phyloP scores from a whole-genome alignment of 2,329 filamentous ascomycete genomes.

The Fusarium citri region DNA sequence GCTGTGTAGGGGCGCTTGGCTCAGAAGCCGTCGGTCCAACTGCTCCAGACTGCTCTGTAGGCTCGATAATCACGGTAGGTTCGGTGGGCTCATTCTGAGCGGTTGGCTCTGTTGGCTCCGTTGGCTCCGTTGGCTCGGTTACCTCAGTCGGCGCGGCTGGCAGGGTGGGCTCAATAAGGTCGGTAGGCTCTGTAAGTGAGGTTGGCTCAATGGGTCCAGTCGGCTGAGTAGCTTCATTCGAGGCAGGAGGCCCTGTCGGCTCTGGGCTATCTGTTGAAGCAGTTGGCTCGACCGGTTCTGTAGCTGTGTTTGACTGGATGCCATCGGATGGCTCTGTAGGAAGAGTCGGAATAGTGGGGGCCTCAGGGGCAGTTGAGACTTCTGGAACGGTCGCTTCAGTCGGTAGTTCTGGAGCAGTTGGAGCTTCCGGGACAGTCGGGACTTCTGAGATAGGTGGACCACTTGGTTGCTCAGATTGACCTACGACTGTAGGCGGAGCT shows the following conservation, averaged over 20 bases:
- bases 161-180: too few relatives aligned
- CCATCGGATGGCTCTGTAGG: not conserved
- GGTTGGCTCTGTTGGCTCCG: too few relatives aligned
- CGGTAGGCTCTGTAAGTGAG: too few relatives aligned
- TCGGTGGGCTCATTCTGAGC: not conserved
- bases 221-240: not conserved
- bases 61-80: too few relatives aligned
- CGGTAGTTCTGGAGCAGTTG: not conserved
- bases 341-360: not conserved
- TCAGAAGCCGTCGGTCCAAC: too few relatives aligned
- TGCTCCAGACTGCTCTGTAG: too few relatives aligned
- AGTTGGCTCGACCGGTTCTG: not conserved
- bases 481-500: not conserved
- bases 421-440: not conserved
- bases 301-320: too few relatives aligned
- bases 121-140: too few relatives aligned
- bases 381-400: not conserved
- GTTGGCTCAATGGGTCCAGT: not conserved
- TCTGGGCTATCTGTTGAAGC: not conserved
- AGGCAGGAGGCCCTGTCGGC: not conserved
- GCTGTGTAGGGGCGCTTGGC: too few relatives aligned
- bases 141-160: not conserved
- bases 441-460: not conserved
- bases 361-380: not conserved
- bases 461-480: not conserved